A percentile compares a stretch with the other conserved stretches of the same genome.
phyloP scores from a whole-genome alignment of 2,329 filamentous ascomycete genomes.

The Pestalotiopsis fici region DNA sequence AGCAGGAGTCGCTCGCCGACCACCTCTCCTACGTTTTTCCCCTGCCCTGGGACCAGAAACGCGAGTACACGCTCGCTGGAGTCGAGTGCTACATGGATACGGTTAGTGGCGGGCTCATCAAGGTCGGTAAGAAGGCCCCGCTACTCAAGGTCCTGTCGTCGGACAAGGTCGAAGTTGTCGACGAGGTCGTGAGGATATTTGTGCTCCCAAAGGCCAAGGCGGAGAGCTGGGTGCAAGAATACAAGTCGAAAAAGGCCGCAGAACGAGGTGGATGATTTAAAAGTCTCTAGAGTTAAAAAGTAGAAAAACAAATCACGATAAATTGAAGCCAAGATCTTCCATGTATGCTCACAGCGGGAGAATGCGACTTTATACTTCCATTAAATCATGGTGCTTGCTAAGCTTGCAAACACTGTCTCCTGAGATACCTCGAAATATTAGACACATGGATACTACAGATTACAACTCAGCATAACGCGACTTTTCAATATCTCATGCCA shows the following conservation, averaged over 20 bases:
- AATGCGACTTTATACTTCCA: too few species aligned
- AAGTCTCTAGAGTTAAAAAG: constrained; percentile 7
- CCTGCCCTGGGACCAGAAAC: constrained; percentile 76
- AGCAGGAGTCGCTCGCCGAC: constrained; percentile 72
- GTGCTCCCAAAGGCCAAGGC: constrained; percentile 75
- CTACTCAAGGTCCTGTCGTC: constrained; percentile 73
- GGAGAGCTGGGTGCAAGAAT: constrained; percentile 77
- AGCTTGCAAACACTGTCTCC: background rate
- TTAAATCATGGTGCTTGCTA: background rate
- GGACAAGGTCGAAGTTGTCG: constrained; percentile 83
- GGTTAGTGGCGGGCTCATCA: constrained; percentile 74
- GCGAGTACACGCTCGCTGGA: constrained; percentile 63
- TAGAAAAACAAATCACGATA: constrained; percentile 10
- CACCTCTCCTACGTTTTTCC: constrained; percentile 87
- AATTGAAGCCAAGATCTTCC: too few species aligned
- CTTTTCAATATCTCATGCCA: background rate
- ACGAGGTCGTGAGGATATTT: constrained; percentile 81
- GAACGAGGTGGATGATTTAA: constrained; percentile 34
- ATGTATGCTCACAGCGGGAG: too few species aligned
- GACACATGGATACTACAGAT: background rate
- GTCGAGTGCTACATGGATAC: constrained; percentile 95
- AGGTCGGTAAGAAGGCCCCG: constrained; percentile 82
- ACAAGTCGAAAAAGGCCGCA: constrained; percentile 72
- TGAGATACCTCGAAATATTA: background rate
- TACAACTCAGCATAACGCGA: background rate